A percentile compares a stretch with the other conserved stretches of the same genome.
Evolutionary conservation across 768 basidiomycete genomes (phyloP).

Genomic region (Glaciozyma martinii): DNA sequence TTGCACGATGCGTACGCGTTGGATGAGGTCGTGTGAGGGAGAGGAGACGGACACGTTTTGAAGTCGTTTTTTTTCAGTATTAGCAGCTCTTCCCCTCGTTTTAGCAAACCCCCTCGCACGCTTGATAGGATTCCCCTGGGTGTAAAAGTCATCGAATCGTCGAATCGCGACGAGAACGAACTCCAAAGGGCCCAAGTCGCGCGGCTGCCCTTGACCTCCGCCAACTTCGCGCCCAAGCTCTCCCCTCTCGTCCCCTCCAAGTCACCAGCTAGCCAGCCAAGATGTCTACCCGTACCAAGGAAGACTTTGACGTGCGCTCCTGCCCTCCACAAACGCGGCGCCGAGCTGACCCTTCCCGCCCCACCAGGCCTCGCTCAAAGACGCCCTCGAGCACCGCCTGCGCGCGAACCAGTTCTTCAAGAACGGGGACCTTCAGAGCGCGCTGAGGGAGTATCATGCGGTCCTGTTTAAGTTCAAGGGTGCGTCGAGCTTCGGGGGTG

Average conservation of each 20-base stretch:
- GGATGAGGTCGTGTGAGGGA: neutral
- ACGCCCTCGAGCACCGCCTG: slow-evolving; percentile 3
- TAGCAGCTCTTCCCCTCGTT: neutral
- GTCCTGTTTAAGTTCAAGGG: slow-evolving; percentile 14
- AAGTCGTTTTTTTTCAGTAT: neutral
- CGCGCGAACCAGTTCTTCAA: slow-evolving; percentile 20
- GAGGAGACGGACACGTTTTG: neutral
- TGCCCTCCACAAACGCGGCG: too few relatives aligned
- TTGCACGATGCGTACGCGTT: neutral
- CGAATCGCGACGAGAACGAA: too few relatives aligned
- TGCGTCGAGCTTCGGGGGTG: neutral
- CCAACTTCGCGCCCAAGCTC: too few relatives aligned
- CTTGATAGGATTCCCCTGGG: too few relatives aligned
- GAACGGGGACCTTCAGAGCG: slow-evolving; percentile 1
- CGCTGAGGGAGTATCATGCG: slow-evolving; percentile 10
- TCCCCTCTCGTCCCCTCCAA: too few relatives aligned
- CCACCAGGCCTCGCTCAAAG: neutral
- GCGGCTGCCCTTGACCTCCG: too few relatives aligned
- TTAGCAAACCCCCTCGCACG: too few relatives aligned
- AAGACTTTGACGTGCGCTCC: too few relatives aligned
- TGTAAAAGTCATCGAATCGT: too few relatives aligned
- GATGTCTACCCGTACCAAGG: too few relatives aligned
- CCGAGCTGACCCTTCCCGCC: neutral
- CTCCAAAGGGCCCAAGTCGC: too few relatives aligned
- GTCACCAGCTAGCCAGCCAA: too few relatives aligned